Evolutionary conservation across 805 yeast genomes (phyloP).

Genomic region (Wickerhamomyces queroliae): DNA sequence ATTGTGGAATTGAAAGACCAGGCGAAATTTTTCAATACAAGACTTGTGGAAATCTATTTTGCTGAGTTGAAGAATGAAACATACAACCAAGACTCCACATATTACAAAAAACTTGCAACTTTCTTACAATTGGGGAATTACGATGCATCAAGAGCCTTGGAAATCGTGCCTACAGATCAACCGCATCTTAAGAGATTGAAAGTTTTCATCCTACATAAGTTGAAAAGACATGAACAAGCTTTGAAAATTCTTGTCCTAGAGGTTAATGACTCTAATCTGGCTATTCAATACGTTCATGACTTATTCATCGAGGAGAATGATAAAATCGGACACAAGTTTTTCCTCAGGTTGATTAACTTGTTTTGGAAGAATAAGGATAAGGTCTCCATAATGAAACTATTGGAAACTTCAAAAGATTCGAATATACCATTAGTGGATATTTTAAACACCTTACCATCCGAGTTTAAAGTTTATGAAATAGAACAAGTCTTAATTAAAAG

Average conservation of each 20-base stretch:
- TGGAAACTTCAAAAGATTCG: conserved; percentile 36
- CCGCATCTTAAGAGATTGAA: conserved; percentile 33
- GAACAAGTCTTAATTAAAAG: conserved; percentile 14
- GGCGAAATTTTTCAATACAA: conserved; percentile 34
- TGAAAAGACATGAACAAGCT: conserved; percentile 58
- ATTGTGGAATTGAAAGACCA: conserved; percentile 34
- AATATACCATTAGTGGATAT: conserved; percentile 34
- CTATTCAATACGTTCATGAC: conserved; percentile 54
- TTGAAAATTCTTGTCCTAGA: conserved; percentile 55
- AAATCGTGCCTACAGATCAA: conserved; percentile 4
- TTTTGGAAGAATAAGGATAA: conserved; percentile 28
- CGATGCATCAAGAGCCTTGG: conserved; percentile 24
- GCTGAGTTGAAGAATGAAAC: conserved; percentile 15
- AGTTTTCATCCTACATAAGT: conserved; percentile 50
- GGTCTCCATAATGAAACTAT: conserved; percentile 32
- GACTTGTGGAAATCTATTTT: conserved; percentile 41
- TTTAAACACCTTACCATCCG: conserved; percentile 6
- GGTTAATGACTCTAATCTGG: conserved; percentile 48
- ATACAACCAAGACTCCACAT: conserved; percentile 5
- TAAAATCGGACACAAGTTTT: conserved; percentile 33
- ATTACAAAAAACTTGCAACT: conserved; percentile 27
- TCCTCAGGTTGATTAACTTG: conserved; percentile 33
- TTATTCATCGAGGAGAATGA: conserved; percentile 35
- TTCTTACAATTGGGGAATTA: conserved; percentile 30
- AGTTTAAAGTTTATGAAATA: conserved; percentile 15